These are phyloP conservation scores for Cardamine resedifolia DNA, from an alignment of 345 rosid genomes.

Conservation along the genomic window DNA sequence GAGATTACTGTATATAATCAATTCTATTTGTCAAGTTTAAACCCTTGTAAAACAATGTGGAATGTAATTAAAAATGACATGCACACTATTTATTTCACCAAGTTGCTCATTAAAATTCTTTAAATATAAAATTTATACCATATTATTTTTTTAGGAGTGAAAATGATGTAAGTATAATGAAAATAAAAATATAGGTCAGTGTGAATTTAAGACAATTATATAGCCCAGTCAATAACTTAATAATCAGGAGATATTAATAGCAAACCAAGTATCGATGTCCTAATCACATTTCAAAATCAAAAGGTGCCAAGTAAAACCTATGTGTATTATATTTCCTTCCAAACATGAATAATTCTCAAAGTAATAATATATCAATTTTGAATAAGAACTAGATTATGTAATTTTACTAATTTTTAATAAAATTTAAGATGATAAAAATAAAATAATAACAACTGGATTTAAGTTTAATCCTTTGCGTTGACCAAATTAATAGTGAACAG, in stretches of 20 bases:
- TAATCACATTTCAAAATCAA: constrained; percentile 8
- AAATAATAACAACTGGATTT: constrained; percentile 10
- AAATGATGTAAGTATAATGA: neutral
- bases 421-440: no score
- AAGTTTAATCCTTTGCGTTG: neutral
- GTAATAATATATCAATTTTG: neutral
- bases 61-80: no score
- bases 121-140: no score
- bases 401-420: no score
- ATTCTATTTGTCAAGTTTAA: no score
- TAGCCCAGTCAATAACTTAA: neutral
- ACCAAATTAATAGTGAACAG: neutral
- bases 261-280: neutral
- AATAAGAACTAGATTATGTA: constrained; percentile 10
- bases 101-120: no score
- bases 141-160: neutral
- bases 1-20: no score
- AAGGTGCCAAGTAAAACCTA: neutral
- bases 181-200: neutral
- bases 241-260: neutral
- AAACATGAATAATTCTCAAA: neutral
- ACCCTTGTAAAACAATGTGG: no score
- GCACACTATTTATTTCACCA: no score
- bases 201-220: neutral
- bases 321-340: neutral